Conservation (phyloP, 345 rosid species). For the Salix purpurea region DNA sequence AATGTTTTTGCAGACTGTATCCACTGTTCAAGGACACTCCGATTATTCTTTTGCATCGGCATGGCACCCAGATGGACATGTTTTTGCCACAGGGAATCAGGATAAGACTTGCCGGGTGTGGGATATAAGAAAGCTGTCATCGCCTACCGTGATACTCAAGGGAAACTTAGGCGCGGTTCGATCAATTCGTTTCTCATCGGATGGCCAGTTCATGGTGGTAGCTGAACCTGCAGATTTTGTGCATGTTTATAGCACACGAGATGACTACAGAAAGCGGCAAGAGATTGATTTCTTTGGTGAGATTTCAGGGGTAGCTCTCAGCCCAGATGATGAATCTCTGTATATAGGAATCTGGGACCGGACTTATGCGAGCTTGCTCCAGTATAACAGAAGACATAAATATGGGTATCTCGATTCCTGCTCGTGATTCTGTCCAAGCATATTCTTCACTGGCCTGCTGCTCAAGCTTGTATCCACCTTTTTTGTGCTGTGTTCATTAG, state of each 20-base stretch:
- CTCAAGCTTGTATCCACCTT: not conserved
- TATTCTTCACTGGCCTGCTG: not conserved
- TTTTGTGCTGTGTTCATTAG: not conserved
- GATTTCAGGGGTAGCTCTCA: conserved; percentile 57
- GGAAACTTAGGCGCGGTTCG: conserved; percentile 61
- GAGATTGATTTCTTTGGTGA: conserved; percentile 72
- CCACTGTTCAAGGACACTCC: conserved; percentile 41
- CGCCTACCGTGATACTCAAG: conserved; percentile 39
- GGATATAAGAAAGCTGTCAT: conserved; percentile 50
- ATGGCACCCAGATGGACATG: conserved; percentile 57
- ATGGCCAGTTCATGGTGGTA: conserved; percentile 52
- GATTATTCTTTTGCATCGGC: conserved; percentile 67
- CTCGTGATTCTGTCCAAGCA: conserved; percentile 8
- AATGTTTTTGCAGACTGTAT: conserved; percentile 29
- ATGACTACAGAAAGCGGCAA: conserved; percentile 35
- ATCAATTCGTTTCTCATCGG: conserved; percentile 49
- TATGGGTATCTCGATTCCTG: conserved; percentile 51
- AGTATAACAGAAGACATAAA: conserved; percentile 36
- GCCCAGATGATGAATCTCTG: conserved; percentile 56
- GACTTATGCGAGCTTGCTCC: conserved; percentile 55
- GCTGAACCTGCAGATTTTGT: conserved; percentile 70
- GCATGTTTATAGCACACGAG: conserved; percentile 46
- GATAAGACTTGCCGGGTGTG: conserved; percentile 65
- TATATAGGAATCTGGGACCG: conserved; percentile 63
- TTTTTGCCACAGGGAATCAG: conserved; percentile 62